phyloP scores from a whole-genome alignment of 2,329 filamentous ascomycete species.

The Colletotrichum sublineola region DNA sequence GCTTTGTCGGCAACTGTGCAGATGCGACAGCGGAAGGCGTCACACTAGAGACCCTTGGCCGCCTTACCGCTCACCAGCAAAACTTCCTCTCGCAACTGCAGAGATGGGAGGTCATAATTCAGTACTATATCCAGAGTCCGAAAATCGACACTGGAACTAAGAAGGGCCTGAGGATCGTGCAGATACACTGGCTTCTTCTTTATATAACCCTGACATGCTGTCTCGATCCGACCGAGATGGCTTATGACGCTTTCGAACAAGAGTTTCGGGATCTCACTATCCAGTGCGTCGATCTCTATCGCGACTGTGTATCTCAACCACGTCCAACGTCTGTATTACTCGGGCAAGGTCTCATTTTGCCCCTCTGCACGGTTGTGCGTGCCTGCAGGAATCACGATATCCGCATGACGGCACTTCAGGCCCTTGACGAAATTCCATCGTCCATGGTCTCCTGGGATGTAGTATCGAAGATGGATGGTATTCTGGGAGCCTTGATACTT shows the following conservation, averaged over 20 bases:
- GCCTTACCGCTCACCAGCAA: constrained; percentile 20
- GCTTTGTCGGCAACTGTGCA: constrained; percentile 29
- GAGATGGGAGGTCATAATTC: constrained; percentile 18
- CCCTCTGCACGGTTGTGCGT: constrained; percentile 36
- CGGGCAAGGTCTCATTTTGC: constrained; percentile 31
- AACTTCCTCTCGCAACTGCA: constrained; percentile 26
- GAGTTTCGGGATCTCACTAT: constrained; percentile 37
- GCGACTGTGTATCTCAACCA: constrained; percentile 17
- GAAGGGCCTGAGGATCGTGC: constrained; percentile 33
- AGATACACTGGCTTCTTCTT: constrained; percentile 36
- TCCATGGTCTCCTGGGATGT: constrained; percentile 39
- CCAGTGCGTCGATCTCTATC: constrained; percentile 27
- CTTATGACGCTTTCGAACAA: constrained; percentile 37
- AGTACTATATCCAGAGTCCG: constrained; percentile 13
- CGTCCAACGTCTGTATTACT: constrained; percentile 21
- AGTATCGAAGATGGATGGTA: constrained; percentile 27
- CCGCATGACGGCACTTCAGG: constrained; percentile 39
- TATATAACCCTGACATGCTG: constrained; percentile 29
- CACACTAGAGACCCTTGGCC: constrained; percentile 5
- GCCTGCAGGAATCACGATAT: constrained; percentile 40
- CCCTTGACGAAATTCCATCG: constrained; percentile 35
- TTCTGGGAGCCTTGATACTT: constrained; percentile 37
- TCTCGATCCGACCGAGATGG: constrained; percentile 39
- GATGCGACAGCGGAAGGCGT: constrained; percentile 1
- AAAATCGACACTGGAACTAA: constrained; percentile 13